Evolutionary conservation across 176 grass and related monocot species (phyloP).

Genomic region (Chloris gayana): DNA sequence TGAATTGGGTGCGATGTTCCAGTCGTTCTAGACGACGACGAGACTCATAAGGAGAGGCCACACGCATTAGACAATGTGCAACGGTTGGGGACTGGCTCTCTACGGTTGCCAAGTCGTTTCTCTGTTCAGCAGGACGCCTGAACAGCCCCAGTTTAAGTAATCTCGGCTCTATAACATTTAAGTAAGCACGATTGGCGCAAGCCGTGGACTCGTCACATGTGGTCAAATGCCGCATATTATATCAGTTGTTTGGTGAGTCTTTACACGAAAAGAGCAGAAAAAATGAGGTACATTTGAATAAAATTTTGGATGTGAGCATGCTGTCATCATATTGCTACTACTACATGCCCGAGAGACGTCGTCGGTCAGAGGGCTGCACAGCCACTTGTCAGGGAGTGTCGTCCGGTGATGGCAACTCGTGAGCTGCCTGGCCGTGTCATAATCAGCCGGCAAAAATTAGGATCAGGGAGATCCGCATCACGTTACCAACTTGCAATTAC

Average conservation of each 20-base stretch:
- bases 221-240: conserved; percentile 46
- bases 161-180: conserved; percentile 42
- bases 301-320: neutral
- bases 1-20: conserved; percentile 25
- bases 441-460: neutral
- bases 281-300: neutral
- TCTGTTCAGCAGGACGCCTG: conserved; percentile 41
- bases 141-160: conserved; percentile 33
- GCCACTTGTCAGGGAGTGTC: conserved; percentile 28
- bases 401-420: conserved; percentile 34
- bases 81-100: conserved; percentile 23
- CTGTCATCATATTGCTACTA: neutral
- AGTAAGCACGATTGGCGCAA: conserved; percentile 43
- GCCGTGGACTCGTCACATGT: conserved; percentile 20
- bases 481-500: conserved; percentile 14
- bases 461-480: conserved; percentile 9
- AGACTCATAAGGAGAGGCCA: neutral
- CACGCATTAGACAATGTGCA: conserved; percentile 13
- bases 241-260: conserved; percentile 36
- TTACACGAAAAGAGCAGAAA: conserved; percentile 21
- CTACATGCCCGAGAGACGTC: conserved; percentile 2
- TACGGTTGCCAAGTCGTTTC: conserved; percentile 46
- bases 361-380: conserved; percentile 15
- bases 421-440: conserved; percentile 29
- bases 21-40: conserved; percentile 42